Evolutionary conservation across 2,329 filamentous ascomycete genomes (phyloP).

Genomic region (Cladosporium sp.): DNA sequence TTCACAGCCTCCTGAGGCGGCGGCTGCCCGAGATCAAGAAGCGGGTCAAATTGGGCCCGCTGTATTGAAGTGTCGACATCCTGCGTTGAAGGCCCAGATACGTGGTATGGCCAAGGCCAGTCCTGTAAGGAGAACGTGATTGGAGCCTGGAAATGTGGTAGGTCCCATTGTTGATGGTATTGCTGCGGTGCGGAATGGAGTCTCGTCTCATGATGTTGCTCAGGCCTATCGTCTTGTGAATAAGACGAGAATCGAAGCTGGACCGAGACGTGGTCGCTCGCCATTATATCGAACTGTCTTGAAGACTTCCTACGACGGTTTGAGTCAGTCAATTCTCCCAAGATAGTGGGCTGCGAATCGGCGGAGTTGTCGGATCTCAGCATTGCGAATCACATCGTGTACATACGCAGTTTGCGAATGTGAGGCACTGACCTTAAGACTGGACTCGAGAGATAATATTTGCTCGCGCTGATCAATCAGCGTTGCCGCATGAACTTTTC

Average conservation of each 20-base stretch:
- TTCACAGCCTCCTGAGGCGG: neutral
- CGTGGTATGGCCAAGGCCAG: neutral
- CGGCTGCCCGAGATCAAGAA: neutral
- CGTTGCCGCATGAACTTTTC: neutral
- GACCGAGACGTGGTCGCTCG: neutral
- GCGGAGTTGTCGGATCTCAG: neutral
- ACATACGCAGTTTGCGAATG: neutral
- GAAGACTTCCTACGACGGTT: neutral
- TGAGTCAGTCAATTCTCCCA: neutral
- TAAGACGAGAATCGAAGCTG: neutral
- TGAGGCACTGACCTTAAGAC: slow-evolving; percentile 1
- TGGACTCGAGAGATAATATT: neutral
- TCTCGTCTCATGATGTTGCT: neutral
- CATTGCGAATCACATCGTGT: neutral
- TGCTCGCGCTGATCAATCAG: slow-evolving; percentile 6
- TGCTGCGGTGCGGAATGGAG: neutral
- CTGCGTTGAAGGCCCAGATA: neutral
- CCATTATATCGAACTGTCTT: neutral
- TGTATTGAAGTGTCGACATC: neutral
- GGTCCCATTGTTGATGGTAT: neutral
- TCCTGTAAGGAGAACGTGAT: neutral
- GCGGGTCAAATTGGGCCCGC: neutral
- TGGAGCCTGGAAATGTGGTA: neutral
- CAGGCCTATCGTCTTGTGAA: neutral
- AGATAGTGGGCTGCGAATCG: slow-evolving; percentile 10